Evolutionary conservation across 1,284 basidiomycete species (phyloP).

Genomic region (Moniliophthora roreri): DNA sequence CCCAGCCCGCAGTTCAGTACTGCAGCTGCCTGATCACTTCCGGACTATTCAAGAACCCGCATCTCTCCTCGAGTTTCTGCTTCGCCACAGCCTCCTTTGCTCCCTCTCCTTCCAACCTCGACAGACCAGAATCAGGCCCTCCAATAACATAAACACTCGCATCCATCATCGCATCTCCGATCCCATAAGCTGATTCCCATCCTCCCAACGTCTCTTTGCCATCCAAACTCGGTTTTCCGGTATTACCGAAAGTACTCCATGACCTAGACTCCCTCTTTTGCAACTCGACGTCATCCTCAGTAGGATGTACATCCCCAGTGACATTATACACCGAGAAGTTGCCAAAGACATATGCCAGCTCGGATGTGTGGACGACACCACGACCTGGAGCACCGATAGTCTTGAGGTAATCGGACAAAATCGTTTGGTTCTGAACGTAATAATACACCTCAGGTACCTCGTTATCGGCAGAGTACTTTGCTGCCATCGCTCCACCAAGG

Average conservation of each 20-base stretch:
- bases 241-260: constrained; percentile 1
- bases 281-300: not conserved
- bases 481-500: constrained; percentile 2
- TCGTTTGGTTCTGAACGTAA: constrained; percentile 4
- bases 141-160: constrained; percentile 2
- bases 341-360: not conserved
- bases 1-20: not conserved
- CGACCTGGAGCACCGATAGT: not conserved
- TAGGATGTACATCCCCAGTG: not conserved
- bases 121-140: not conserved
- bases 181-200: constrained; percentile 1
- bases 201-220: not conserved
- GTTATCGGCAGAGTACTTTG: not conserved
- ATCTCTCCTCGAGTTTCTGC: not conserved
- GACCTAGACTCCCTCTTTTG: not conserved
- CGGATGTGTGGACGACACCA: constrained; percentile 2
- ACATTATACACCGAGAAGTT: not conserved
- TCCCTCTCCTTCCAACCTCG: not conserved
- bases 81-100: not conserved
- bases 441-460: not conserved
- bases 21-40: not conserved
- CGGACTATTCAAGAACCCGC: not conserved
- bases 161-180: not conserved
- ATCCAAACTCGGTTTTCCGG: not conserved
- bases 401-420: too few species aligned